Evolutionary conservation across 331 rosid species (phyloP), one percentile per base, ranked within the genome.

Genomic region (Erythrophleum ivorense): DNA sequence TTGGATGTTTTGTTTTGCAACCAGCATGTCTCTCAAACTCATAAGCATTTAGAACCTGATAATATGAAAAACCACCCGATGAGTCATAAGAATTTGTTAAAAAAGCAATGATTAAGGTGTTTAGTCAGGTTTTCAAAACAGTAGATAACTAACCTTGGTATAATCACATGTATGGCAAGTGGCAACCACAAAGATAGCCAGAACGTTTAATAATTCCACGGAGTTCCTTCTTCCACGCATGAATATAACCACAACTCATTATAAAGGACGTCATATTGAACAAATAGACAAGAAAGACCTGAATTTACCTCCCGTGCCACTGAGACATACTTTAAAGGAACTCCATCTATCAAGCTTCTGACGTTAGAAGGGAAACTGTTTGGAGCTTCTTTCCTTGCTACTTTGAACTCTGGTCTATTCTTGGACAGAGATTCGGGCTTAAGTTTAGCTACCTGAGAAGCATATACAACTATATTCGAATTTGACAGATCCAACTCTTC

Each of bases 21-120:
- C 93, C 91, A 70, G 98, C 97, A 75, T 95, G 98, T 14, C 90
- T 90, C 92, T 95, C 98, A 81, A 95, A 88, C 84, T 93, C 98
- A n/a, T 82, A 91, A 60, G 98, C 98, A 93, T 95, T 95, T 67
- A 93, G 94, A 79, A 82, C 94, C 98, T 90, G 79, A 60, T 78
- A 5, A 57, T 16, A 78, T 2, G 29, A 24, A 24, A 16, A 81
- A 59, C 48, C 66, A 69, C 18, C 75, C 24, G 75, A 65, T 58
- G 71, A 76, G 55, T 68, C 54, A 63, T 57, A 58, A 74, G 7
- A 21, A 46, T 46, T 73, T 73, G 76, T 24, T 46, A 49, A 33
- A 73, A 66, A 73, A 7, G 29, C 46, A 62, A 76, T 31, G 14
- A 67, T 5, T 16, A 48, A 80, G 78, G 71, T 55, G 66, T 75